Evolutionary conservation across 129 eudicot genomes (phyloP), one percentile per base, ranked within the genome.

Genomic region (Flaveria brownii): DNA sequence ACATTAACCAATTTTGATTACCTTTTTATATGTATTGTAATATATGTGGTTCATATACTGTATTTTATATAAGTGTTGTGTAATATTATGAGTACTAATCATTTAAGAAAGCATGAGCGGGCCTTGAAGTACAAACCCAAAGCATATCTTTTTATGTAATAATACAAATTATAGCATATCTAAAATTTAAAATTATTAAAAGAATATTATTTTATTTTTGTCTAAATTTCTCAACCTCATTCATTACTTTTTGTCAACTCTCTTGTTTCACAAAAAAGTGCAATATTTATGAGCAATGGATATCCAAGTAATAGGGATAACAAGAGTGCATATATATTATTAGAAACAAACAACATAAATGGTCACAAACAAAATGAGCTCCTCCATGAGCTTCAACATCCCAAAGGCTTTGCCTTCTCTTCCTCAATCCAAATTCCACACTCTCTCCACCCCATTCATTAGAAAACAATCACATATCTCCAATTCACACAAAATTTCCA

Each of bases 341-440:
- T 20, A 72, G 23, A 57, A 84, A 83, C 85, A 85, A 70, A 84
- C 78, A 49, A 15, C 69, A 71, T 70, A 64, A 6, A 82, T 81
- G 71, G 56, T 68, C 84, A 67, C 14, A 56, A 68, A 49, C 70
- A 72, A 82, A 87, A 91, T 88, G 94, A 91, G 91, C 85, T 80
- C 80, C 82, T 77, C 88, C 59, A 42, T 88, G 86, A 86, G 88
- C 84, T 83, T 83, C 84, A 83, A 77, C 73, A 68, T 84, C 83
- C 93, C 88, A 77, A 88, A 80, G 85, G 92, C 97, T 84, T 74
- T 88, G 78, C 97, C 92, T 82, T 77, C 87, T 79, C 82, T 91
- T 72, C 73, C 77, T 75, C 84, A 63, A 47, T 69, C 79, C 80
- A 84, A 72, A 74, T 78, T 74, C 20, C 82, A 73, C 57, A 69